These are phyloP conservation scores for Coniferiporia sulphurascens DNA, from an alignment of 1,284 basidiomycete species.

Conservation along the genomic window DNA sequence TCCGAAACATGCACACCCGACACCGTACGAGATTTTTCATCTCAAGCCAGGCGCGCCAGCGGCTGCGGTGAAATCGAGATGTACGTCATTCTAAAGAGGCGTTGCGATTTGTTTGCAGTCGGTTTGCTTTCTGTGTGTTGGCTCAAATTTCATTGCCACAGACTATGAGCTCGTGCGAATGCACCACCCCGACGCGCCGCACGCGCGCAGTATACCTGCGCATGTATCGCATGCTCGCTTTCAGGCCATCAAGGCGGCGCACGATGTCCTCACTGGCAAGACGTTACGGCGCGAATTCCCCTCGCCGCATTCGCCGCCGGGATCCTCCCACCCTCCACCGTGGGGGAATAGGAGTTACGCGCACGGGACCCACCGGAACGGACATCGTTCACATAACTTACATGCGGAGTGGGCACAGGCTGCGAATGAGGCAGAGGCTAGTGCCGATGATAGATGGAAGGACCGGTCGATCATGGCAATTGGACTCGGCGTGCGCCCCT, in stretches of 20 bases:
- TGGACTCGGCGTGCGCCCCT: slow-evolving; percentile 35
- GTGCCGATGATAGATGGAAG: slow-evolving; percentile 32
- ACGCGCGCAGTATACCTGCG: slow-evolving; percentile 29
- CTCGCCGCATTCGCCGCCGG: background rate
- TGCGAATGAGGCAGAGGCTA: slow-evolving; percentile 20
- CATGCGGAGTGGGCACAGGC: slow-evolving; percentile 16
- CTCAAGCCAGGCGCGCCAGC: slow-evolving; percentile 40
- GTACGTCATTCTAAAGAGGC: slow-evolving; percentile 29
- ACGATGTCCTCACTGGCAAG: slow-evolving; percentile 38
- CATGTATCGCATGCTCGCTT: slow-evolving; percentile 41
- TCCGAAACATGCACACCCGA: slow-evolving; percentile 37
- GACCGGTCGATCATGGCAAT: slow-evolving; percentile 37
- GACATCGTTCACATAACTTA: slow-evolving; percentile 2
- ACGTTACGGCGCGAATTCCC: slow-evolving; percentile 9
- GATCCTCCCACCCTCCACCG: background rate
- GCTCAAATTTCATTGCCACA: slow-evolving; percentile 21
- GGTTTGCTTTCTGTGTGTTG: background rate
- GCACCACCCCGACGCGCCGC: slow-evolving; percentile 45
- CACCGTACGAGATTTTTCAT: slow-evolving; percentile 51
- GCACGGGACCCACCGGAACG: background rate
- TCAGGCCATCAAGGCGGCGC: slow-evolving; percentile 45
- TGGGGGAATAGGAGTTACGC: background rate
- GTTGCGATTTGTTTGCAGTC: background rate
- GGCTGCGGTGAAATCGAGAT: slow-evolving; percentile 44
- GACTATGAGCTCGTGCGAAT: slow-evolving; percentile 52